Conservation (phyloP, 495 filamentous ascomycete species). For the Jackrogersella multiformis region DNA sequence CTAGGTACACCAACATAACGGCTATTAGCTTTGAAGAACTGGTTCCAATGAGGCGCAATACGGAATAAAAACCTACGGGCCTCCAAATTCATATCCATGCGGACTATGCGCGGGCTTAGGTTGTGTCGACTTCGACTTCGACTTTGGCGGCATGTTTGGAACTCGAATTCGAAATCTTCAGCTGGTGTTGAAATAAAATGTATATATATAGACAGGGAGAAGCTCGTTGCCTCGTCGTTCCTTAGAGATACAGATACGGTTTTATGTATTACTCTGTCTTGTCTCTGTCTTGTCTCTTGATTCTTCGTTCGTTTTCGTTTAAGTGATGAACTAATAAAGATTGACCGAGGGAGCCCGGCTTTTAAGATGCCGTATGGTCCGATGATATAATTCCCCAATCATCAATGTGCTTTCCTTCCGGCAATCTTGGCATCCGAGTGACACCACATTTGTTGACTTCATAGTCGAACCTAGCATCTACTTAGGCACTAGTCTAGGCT, state of each 20-base stretch:
- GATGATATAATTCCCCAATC: constrained; percentile 17
- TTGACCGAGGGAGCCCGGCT: constrained; percentile 12
- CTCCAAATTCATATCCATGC: constrained; percentile 80
- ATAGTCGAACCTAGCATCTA: not conserved
- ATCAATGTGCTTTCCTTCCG: constrained; percentile 12
- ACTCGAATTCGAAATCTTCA: too few relatives aligned
- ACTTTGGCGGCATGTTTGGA: constrained; percentile 35
- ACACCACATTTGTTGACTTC: constrained; percentile 32
- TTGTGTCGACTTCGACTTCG: constrained; percentile 30
- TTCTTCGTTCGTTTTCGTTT: too few relatives aligned
- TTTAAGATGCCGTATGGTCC: constrained; percentile 21
- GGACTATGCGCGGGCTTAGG: constrained; percentile 13
- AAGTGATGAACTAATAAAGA: too few relatives aligned
- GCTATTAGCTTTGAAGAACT: constrained; percentile 17
- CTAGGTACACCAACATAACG: constrained; percentile 61
- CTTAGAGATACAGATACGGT: too few relatives aligned
- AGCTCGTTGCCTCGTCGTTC: too few relatives aligned
- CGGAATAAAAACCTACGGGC: constrained; percentile 73
- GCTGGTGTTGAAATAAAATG: too few relatives aligned
- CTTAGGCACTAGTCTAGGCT: too few relatives aligned
- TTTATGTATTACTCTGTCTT: too few relatives aligned
- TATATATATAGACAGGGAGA: not conserved
- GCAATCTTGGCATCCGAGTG: constrained; percentile 35
- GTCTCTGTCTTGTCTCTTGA: too few relatives aligned
- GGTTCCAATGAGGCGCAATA: not conserved